Evolutionary conservation across 2,329 filamentous ascomycete genomes (phyloP), one percentile per base, ranked within the genome.

Genomic region (Diplodia seriata): DNA sequence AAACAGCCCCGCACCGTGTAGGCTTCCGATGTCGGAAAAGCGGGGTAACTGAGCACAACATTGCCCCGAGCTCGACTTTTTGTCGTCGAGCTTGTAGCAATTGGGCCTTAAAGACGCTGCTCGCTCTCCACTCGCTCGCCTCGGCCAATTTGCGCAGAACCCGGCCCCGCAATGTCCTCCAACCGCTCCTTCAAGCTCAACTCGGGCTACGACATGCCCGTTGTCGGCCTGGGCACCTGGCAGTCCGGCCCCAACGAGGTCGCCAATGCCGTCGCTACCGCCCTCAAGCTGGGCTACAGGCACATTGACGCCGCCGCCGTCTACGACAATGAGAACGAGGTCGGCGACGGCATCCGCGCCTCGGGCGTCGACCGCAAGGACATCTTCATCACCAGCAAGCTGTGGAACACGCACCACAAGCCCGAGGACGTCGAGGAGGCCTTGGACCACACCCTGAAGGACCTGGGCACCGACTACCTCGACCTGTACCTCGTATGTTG

Each of bases 351-450:
- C 33, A 84, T 85, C 74, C 77, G 80, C 56, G 76, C 79, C 68
- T 77, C 77, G 49, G 80, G 79, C 18, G 78, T 84, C 12, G 72
- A 79, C 1, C 77, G 83, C 15, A 78, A 81, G 68, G 82, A 85
- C 71, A 77, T 85, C 14, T 85, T 77, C 70, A 74, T 85, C n/a
- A 86, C 85, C 0, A 88, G 86, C 38, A 91, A 91, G 72, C 85
- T 97, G 68, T 97, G 93, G 93, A 93, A 94, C 84, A 90, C 90
- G 71, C 96, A 93, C 87, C 92, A 97, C 84, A 91, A 94, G 75
- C 85, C 85, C 78, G 11, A 74, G 79, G 43, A 77, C 75, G 91
- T 94, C 3, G 85, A 83, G 70, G 77, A 77, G 36, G 84, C 90
- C 69, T 86, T 89, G 69, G 82, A 84, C 2, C 76, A 75, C 26